phyloP scores from a whole-genome alignment of 2,329 filamentous ascomycete species.

The Ceratocystis eucalypticola region DNA sequence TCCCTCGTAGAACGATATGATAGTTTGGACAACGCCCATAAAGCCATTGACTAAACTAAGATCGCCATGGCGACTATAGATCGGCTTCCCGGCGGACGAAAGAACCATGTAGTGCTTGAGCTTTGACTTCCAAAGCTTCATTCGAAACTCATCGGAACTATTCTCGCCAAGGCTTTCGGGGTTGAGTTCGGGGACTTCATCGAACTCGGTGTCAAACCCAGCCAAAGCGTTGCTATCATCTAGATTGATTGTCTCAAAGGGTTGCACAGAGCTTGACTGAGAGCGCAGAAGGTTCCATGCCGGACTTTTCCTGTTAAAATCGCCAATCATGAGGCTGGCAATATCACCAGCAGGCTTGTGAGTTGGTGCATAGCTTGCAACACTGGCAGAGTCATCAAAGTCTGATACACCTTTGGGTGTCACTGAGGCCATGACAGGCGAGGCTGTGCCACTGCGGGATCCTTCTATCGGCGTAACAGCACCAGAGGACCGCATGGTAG shows the following conservation, averaged over 20 bases:
- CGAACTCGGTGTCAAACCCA: constrained; percentile 66
- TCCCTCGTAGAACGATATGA: constrained; percentile 90
- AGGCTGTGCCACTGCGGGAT: constrained; percentile 29
- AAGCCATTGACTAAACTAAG: constrained; percentile 81
- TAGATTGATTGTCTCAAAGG: constrained; percentile 42
- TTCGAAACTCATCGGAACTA: constrained; percentile 41
- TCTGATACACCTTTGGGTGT: constrained; percentile 26
- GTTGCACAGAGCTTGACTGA: constrained; percentile 45
- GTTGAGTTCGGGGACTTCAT: constrained; percentile 46
- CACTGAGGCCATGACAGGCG: constrained; percentile 25
- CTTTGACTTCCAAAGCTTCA: constrained; percentile 76
- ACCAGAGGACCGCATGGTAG: constrained; percentile 28
- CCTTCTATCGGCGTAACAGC: constrained; percentile 27
- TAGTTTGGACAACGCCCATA: constrained; percentile 89
- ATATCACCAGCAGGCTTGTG: constrained; percentile 54
- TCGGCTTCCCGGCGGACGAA: constrained; percentile 90
- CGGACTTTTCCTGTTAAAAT: constrained; percentile 49
- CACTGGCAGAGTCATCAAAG: constrained; percentile 49
- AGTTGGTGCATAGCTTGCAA: constrained; percentile 53
- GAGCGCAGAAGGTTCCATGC: constrained; percentile 55
- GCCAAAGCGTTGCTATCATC: constrained; percentile 41
- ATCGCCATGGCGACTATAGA: constrained; percentile 91
- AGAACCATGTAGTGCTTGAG: constrained; percentile 95
- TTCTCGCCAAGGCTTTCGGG: constrained; percentile 24
- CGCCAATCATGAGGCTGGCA: constrained; percentile 67